Evolutionary conservation across 2,329 filamentous ascomycete genomes (phyloP).

Genomic region (Aspergillus floridensis): DNA sequence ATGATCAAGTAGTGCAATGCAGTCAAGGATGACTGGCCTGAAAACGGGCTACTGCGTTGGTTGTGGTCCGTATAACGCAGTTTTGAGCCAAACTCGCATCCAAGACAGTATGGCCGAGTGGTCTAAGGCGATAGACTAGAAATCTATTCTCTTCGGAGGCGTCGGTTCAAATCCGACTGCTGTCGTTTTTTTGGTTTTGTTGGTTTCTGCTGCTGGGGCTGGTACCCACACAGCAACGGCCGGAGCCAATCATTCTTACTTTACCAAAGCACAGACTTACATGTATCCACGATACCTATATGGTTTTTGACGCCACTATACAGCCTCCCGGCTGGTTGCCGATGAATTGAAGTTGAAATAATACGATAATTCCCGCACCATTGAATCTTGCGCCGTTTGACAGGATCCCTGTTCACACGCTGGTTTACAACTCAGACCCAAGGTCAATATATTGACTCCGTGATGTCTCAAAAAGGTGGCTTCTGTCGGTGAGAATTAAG

Average conservation of each 20-base stretch:
- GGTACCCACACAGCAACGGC: not conserved
- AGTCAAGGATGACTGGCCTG: too few relatives aligned
- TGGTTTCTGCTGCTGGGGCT: not conserved
- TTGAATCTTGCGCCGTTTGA: not conserved
- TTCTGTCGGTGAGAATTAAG: too few relatives aligned
- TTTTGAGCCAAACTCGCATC: not conserved
- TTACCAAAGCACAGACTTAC: too few relatives aligned
- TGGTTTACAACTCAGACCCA: too few relatives aligned
- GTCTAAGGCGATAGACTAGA: not conserved
- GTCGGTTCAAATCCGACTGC: not conserved
- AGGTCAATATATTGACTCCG: too few relatives aligned
- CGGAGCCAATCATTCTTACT: not conserved
- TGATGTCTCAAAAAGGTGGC: too few relatives aligned
- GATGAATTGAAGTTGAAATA: not conserved
- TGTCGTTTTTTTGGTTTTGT: not conserved
- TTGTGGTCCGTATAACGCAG: not conserved
- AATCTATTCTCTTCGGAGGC: not conserved
- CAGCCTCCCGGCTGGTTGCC: too few relatives aligned
- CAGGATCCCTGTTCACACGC: too few relatives aligned
- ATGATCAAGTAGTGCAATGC: too few relatives aligned
- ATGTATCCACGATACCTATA: too few relatives aligned
- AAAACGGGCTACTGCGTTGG: not conserved
- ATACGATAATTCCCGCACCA: not conserved
- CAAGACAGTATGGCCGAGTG: not conserved
- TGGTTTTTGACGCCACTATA: too few relatives aligned